Base-by-base conservation (phyloP, 257 asterid genomes). In the Petunia secreta region DNA sequence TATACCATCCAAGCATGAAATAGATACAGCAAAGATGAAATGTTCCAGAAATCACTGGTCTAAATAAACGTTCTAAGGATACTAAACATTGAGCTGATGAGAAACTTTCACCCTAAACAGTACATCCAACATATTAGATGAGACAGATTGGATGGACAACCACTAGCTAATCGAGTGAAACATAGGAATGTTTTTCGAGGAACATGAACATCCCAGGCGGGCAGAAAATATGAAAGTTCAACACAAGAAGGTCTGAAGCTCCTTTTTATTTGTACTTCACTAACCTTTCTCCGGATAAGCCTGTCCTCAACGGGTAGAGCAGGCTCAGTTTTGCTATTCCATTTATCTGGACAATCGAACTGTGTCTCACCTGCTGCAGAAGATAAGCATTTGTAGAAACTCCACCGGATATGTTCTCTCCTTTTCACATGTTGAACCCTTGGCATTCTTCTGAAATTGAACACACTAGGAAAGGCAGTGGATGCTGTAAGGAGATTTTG, bases 361-460 rank as follows among this genome's bases (percentile, higher is more conserved):
- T 64, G 73, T 64, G 39, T 39, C 6, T 64, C 34, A 64, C 73
- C 50, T 64, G 53, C 75, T 66, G 53, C 77, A 65, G 77, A 79
- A 15, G 14, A 64, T 3, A 9, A 41, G 40, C n/a, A 40, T 66
- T 15, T 68, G 59, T 68, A 25, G 36, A 71, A 67, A 8, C 43
- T 75, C 53, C 67, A 80, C 16, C 46, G 65, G 77, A 34, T 39
- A 41, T 69, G 65, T 36, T 25, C 34, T 69, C 65, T 69, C 37
- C 43, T 68, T 50, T 80, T 80, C 79, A 43, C 74, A 11, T 48
- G 83, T 43, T 69, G 68, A 14, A 69, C 83, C 66, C 83, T 80
- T 67, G 58, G 79, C 79, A 68, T 80, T 57, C 16, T 80, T 44
- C 75, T 58, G 69, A 80, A 80, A 54, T 43, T 80, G 73, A 80